Evolutionary conservation across 2,329 filamentous ascomycete species (phyloP), one percentile per base, ranked within the genome.

Genomic region (Furcasterigmium sp.): DNA sequence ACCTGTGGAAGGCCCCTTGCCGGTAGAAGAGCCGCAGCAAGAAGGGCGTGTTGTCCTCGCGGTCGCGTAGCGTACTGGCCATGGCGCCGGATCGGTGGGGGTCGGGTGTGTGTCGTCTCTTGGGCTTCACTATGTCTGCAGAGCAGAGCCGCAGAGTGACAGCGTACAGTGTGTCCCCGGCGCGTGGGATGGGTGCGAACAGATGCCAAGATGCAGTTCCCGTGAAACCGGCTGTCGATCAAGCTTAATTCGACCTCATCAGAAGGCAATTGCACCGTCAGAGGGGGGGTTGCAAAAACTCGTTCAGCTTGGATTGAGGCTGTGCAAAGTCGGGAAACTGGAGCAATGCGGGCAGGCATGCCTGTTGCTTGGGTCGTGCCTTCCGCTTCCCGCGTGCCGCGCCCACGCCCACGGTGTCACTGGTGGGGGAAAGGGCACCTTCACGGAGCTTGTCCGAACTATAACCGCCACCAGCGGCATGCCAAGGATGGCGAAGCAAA

Each of bases 1-100:
- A 82, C 82, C 79, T 78, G 64, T 91, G 84, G 56, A 89, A 91
- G 35, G 76, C 74, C 56, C 83, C 80, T 14, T 75, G 79, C 47
- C 83, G 81, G 66, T 91, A 94, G 70, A 91, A 95, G 47, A 95
- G 76, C 60, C 87, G 90, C 15, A 95, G 72, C 48, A 91, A 78
- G 65, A 95, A 95, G 6, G 90, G 91, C 3, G 86, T 81, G 11
- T 82, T 86, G 37, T 76, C 75, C 56, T 87, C 77, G 48, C 84
- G 82, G 60, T 90, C 80, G 54, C 28, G 40, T 40, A 25, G 39
- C 19, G 29, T 19, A 10, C n/a, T 10, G 21, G 39, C 39, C 39
- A 41, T 41, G 18, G 30, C 21, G 29, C 13, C 20, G 11, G 39
- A 36, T 5, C n/a, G 7, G 35, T 40, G 40, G 21, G 5, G 9